These are phyloP conservation scores for Colletotrichum eleusines DNA, from an alignment of 2,329 filamentous ascomycete genomes.

Conservation along the genomic window DNA sequence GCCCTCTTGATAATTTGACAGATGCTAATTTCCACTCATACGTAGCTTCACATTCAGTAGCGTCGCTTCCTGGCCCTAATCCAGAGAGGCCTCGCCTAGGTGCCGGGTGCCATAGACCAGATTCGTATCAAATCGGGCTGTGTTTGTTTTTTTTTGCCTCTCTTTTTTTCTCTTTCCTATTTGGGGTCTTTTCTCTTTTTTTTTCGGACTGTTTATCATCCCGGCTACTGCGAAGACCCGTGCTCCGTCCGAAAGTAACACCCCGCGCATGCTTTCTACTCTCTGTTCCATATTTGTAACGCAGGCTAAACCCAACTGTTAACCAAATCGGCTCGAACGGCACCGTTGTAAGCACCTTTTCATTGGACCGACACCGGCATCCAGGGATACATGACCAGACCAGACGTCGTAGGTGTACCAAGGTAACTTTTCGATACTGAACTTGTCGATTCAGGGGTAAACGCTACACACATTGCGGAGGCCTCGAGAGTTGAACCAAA, in stretches of 20 bases:
- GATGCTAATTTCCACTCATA: neutral
- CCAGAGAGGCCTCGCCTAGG: neutral
- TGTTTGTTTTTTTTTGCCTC: no score
- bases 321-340: conserved; percentile 28
- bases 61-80: neutral
- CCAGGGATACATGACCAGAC: conserved; percentile 15
- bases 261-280: conserved; percentile 10
- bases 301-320: conserved; percentile 22
- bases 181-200: no score
- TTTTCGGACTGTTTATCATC: neutral
- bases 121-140: neutral
- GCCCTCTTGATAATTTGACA: conserved; percentile 3
- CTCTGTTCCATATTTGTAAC: conserved; percentile 37
- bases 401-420: neutral
- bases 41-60: neutral
- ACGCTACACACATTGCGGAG: conserved; percentile 4
- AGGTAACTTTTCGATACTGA: neutral
- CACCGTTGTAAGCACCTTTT: neutral
- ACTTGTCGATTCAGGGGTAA: neutral
- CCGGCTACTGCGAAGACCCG: conserved; percentile 7
- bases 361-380: conserved; percentile 8
- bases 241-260: conserved; percentile 11
- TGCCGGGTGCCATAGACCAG: conserved; percentile 9
- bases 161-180: neutral
- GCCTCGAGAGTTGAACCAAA: conserved; percentile 9